Conservation (phyloP, 2,329 filamentous ascomycete genomes). For the Fusarium humuli region DNA sequence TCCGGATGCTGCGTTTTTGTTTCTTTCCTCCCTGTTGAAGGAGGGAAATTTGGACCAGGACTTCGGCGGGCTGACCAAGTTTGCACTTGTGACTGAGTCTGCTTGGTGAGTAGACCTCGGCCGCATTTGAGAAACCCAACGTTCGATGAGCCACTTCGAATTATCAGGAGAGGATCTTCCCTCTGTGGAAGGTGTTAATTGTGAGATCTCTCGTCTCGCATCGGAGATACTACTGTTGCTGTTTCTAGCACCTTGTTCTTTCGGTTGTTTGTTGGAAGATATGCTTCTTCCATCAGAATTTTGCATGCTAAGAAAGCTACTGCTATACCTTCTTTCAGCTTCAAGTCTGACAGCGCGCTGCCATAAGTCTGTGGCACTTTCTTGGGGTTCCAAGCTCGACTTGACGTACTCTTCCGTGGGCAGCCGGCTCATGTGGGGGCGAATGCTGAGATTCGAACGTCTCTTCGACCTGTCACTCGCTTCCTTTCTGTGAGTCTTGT, state of each 20-base stretch:
- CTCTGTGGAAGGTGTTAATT: constrained; percentile 27
- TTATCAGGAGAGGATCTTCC: constrained; percentile 17
- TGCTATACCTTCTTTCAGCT: constrained; percentile 33
- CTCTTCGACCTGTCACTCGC: constrained; percentile 21
- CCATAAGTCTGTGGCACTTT: constrained; percentile 47
- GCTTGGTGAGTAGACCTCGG: constrained; percentile 2
- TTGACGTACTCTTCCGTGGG: constrained; percentile 20
- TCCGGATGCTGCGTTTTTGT: constrained; percentile 33
- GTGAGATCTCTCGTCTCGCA: constrained; percentile 12
- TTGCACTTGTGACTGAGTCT: background rate
- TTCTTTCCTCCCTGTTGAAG: constrained; percentile 47
- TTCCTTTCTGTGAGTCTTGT: background rate
- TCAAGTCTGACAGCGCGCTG: constrained; percentile 46
- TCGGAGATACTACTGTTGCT: constrained; percentile 6
- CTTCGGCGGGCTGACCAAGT: constrained; percentile 39
- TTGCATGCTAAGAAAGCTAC: constrained; percentile 14
- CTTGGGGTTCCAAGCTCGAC: constrained; percentile 22
- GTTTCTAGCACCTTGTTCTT: background rate
- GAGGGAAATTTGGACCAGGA: constrained; percentile 54
- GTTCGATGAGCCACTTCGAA: constrained; percentile 37
- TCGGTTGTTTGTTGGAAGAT: constrained; percentile 10
- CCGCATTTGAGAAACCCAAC: constrained; percentile 37
- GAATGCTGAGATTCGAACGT: constrained; percentile 35
- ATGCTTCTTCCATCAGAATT: constrained; percentile 2
- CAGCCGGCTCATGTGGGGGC: constrained; percentile 20